phyloP scores from a whole-genome alignment of 352 stramenopile species.

The Phytopythium delawarense region DNA sequence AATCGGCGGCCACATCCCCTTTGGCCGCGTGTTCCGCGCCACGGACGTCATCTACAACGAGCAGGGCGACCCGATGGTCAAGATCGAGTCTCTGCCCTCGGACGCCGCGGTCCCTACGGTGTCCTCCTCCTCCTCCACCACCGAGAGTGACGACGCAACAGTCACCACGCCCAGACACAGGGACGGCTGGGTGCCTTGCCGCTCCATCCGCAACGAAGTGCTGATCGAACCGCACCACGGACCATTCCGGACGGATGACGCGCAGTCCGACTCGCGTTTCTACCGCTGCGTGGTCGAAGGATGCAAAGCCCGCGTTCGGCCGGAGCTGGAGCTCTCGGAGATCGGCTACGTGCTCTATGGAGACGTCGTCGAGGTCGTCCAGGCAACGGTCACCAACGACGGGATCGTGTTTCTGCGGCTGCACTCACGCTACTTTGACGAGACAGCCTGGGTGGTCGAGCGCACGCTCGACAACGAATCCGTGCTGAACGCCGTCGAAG shows the following conservation, averaged over 20 bases:
- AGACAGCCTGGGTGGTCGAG: conserved; percentile 62
- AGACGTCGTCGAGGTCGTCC: conserved; percentile 69
- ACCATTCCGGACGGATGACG: conserved; percentile 20
- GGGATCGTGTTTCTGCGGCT: conserved; percentile 63
- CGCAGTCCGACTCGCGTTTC: conserved; percentile 15
- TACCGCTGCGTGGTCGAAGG: conserved; percentile 75
- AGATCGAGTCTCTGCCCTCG: conserved; percentile 40
- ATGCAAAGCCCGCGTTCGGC: conserved; percentile 52
- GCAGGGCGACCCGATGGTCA: conserved; percentile 71
- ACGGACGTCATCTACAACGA: conserved; percentile 65
- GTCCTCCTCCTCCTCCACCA: conserved; percentile 12
- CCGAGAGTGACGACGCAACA: conserved; percentile 12
- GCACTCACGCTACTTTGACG: conserved; percentile 69
- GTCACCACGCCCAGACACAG: conserved; percentile 16
- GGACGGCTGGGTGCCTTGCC: conserved; percentile 61
- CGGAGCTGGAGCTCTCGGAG: conserved; percentile 54
- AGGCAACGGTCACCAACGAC: conserved; percentile 32
- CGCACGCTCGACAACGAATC: conserved; percentile 76
- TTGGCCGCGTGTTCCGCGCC: conserved; percentile 58
- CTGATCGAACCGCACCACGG: conserved; percentile 54
- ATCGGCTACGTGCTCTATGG: conserved; percentile 74
- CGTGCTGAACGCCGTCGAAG: conserved; percentile 57
- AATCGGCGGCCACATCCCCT: conserved; percentile 49
- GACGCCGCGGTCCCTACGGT: conserved; percentile 19
- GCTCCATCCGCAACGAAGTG: conserved; percentile 73